Conservation (phyloP, 345 rosid species). For the Lepidium africanum region DNA sequence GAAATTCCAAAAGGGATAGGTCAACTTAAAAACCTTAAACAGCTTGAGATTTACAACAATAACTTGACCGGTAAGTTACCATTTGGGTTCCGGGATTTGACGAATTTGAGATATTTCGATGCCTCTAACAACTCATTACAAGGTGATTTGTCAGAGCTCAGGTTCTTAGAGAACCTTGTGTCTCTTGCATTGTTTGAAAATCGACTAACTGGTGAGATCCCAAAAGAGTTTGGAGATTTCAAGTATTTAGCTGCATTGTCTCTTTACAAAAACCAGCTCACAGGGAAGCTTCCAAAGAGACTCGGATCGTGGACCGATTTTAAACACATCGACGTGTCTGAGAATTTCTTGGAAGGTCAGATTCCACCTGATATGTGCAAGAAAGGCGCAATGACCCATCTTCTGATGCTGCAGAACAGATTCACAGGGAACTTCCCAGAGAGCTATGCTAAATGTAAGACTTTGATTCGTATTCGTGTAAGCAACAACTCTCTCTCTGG, state of each 20-base stretch:
- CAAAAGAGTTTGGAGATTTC: conserved; percentile 52
- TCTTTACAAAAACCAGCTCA: conserved; percentile 58
- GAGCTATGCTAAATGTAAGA: conserved; percentile 46
- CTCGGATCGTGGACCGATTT: conserved; percentile 60
- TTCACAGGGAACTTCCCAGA: conserved; percentile 58
- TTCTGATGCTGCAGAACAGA: conserved; percentile 58
- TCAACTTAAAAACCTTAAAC: conserved; percentile 42
- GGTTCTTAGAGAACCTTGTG: conserved; percentile 37
- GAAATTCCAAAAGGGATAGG: conserved; percentile 50
- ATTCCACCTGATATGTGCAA: conserved; percentile 84
- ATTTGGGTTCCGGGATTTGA: conserved; percentile 48
- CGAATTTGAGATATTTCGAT: conserved; percentile 43
- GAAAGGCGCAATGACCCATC: conserved; percentile 47
- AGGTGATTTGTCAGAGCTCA: conserved; percentile 56
- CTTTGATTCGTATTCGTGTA: conserved; percentile 51
- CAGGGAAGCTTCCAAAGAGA: conserved; percentile 54
- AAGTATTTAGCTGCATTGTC: conserved; percentile 44
- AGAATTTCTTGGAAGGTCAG: conserved; percentile 63
- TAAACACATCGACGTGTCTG: conserved; percentile 56
- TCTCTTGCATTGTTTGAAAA: conserved; percentile 60
- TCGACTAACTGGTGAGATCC: conserved; percentile 58
- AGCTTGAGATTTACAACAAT: conserved; percentile 72
- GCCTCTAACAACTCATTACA: conserved; percentile 52
- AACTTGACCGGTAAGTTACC: conserved; percentile 60
- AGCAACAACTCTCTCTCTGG: conserved; percentile 64